A percentile compares a stretch with the other conserved stretches of the same genome.
Evolutionary conservation across 2,329 filamentous ascomycete species (phyloP).

Genomic region (Dactylellina leptospora): DNA sequence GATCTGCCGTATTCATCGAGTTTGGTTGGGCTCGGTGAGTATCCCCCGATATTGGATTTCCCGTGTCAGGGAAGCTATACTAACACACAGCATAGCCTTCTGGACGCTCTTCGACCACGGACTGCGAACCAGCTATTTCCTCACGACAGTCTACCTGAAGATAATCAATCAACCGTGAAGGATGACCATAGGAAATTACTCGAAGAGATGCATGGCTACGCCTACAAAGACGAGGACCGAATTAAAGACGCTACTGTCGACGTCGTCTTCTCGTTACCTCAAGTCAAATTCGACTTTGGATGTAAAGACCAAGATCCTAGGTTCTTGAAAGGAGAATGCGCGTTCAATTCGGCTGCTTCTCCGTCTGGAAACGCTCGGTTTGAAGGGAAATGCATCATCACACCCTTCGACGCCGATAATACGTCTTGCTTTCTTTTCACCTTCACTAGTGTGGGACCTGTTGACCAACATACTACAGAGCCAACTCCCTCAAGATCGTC

Average conservation of each 20-base stretch:
- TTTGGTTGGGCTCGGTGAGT: conserved; percentile 46
- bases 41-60: not conserved
- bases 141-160: conserved; percentile 1
- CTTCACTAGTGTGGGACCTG: conserved; percentile 34
- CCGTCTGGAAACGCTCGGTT: conserved; percentile 43
- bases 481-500: conserved; percentile 24
- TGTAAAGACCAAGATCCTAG: not conserved
- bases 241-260: conserved; percentile 36
- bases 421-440: conserved; percentile 32
- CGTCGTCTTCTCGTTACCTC: conserved; percentile 42
- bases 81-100: not conserved
- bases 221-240: conserved; percentile 10
- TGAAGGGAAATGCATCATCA: conserved; percentile 45
- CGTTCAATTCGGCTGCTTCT: conserved; percentile 36
- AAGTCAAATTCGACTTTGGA: conserved; percentile 44
- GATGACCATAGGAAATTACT: conserved; percentile 18
- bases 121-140: conserved; percentile 21
- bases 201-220: conserved; percentile 1
- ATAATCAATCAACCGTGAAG: conserved; percentile 20
- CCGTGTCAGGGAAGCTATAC: not conserved
- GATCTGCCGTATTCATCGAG: conserved; percentile 41
- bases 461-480: conserved; percentile 5
- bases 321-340: conserved; percentile 13
- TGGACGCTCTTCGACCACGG: conserved; percentile 26
- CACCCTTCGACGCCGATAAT: conserved; percentile 12